Base-by-base conservation (phyloP, 2,329 filamentous ascomycete genomes). In the Fusarium buxicola region DNA sequence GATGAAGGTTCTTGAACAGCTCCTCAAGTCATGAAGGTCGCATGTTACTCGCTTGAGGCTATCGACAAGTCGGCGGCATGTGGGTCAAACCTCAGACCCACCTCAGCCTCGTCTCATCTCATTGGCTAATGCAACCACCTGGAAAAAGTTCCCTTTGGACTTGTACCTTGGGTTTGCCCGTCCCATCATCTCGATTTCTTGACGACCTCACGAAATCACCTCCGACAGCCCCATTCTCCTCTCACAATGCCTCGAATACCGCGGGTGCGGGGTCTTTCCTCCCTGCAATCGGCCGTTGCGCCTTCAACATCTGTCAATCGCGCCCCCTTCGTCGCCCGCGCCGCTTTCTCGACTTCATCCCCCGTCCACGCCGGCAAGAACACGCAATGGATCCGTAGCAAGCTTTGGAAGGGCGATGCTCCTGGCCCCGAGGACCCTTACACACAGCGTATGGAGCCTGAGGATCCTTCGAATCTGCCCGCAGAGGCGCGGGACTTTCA, bases 231-330 rank as follows among this genome's bases (percentile, higher is more conserved):
- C 54, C 30, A 38, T 43, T 32, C 54, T 39, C 44, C 44, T 7
- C 38, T 40, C 60, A 73, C 60, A 65, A 81, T 82, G 78, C 72
- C 79, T 56, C 77, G 80, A 73, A 74, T 81, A 78, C 69, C 77
- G 55, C 72, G 75, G 62, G 65, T 75, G 61, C 70, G 73, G 69
- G 72, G 74, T 32, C 70, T 79, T 5, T 68, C 69, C 61, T 72
- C 68, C 60, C 65, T 77, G 50, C 71, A 65, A 53, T 60, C 71
- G 53, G 60, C 71, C 18, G 51, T 60, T 30, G 58, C 65, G 49
- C 66, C 65, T 18, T 65, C 64, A 34, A 63, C 69, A 47, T 48
- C 50, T 40, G 50, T 72, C 30, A 57, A 68, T 44, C 68, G 74
- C 52, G 40, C 69, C 18, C 46, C 72, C 36, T 74, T 75, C 40